Conservation (phyloP, 768 basidiomycete genomes). For the Macrolepiota dolichaula region DNA sequence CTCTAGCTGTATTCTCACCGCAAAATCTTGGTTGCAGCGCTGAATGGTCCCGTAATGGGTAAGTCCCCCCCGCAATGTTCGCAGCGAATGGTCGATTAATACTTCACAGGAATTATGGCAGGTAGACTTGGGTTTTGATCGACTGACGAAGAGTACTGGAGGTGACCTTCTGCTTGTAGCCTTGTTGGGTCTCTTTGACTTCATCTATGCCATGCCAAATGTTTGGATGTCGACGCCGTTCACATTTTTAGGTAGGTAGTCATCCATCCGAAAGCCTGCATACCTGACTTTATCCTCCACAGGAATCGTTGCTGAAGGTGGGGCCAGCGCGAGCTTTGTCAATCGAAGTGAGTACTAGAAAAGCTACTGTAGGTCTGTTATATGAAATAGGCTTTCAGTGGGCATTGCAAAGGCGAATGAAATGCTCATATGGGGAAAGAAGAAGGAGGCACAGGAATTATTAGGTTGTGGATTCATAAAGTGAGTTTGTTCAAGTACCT, state of each 20-base stretch:
- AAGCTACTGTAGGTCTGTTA: not conserved
- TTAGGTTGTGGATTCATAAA: slow-evolving; percentile 62
- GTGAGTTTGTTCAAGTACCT: slow-evolving; percentile 30
- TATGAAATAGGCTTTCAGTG: slow-evolving; percentile 37
- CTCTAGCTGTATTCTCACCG: slow-evolving; percentile 61
- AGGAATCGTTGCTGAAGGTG: slow-evolving; percentile 69
- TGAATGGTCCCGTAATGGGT: slow-evolving; percentile 80
- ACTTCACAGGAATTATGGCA: slow-evolving; percentile 55
- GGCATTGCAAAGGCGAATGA: slow-evolving; percentile 70
- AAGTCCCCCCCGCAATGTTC: slow-evolving; percentile 13
- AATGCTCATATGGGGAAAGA: slow-evolving; percentile 67
- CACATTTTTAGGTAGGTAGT: slow-evolving; percentile 51
- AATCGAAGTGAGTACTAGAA: slow-evolving; percentile 48
- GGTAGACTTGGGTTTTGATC: slow-evolving; percentile 30
- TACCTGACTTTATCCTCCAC: not conserved
- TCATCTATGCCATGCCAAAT: slow-evolving; percentile 62
- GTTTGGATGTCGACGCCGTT: slow-evolving; percentile 67
- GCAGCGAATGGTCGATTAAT: not conserved
- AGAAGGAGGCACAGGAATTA: slow-evolving; percentile 56
- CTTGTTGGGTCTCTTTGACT: slow-evolving; percentile 71
- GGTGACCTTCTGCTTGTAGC: slow-evolving; percentile 30
- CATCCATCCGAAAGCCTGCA: not conserved
- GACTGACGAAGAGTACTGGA: not conserved
- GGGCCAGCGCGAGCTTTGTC: slow-evolving; percentile 65
- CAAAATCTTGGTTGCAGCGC: slow-evolving; percentile 66